phyloP scores from a whole-genome alignment of 2,329 filamentous ascomycete species.

The Calonectria montana region DNA sequence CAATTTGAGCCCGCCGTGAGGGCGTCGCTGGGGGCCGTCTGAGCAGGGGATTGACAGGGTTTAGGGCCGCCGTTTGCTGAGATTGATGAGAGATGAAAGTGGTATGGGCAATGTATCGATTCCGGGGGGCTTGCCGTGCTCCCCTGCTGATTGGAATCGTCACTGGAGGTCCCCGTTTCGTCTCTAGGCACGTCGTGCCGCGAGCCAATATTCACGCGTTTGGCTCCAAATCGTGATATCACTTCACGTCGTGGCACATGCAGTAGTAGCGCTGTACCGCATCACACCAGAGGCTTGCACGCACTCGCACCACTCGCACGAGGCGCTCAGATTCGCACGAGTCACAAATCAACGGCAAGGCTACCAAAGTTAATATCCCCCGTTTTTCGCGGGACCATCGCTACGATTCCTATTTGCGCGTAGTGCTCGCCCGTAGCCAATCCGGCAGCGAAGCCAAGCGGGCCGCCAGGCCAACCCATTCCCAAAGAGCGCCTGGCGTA shows the following conservation, averaged over 20 bases:
- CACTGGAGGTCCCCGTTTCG: not conserved
- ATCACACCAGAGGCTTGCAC: not conserved
- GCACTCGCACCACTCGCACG: not conserved
- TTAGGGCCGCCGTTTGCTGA: slow-evolving; percentile 15
- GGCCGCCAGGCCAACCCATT: slow-evolving; percentile 9
- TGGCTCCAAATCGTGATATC: not conserved
- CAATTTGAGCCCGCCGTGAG: slow-evolving; percentile 17
- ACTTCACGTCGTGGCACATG: slow-evolving; percentile 5
- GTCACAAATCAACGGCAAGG: slow-evolving; percentile 12
- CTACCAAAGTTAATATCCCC: slow-evolving; percentile 3
- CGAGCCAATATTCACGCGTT: slow-evolving; percentile 3
- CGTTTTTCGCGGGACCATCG: slow-evolving; percentile 1
- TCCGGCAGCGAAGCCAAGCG: slow-evolving; percentile 12
- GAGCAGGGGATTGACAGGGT: slow-evolving; percentile 17
- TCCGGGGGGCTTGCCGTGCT: slow-evolving; percentile 13
- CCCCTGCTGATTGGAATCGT: slow-evolving; percentile 2
- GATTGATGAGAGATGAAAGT: slow-evolving; percentile 30
- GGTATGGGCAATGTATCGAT: slow-evolving; percentile 25
- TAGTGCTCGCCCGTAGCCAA: slow-evolving; percentile 8
- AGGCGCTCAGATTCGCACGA: slow-evolving; percentile 4
- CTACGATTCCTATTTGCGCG: slow-evolving; percentile 19
- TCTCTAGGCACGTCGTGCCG: not conserved
- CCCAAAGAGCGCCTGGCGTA: slow-evolving; percentile 12
- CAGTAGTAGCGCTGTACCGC: not conserved
- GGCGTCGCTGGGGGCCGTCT: slow-evolving; percentile 14